phyloP scores from a whole-genome alignment of 345 rosid species.

The Eucalyptus brandiana region DNA sequence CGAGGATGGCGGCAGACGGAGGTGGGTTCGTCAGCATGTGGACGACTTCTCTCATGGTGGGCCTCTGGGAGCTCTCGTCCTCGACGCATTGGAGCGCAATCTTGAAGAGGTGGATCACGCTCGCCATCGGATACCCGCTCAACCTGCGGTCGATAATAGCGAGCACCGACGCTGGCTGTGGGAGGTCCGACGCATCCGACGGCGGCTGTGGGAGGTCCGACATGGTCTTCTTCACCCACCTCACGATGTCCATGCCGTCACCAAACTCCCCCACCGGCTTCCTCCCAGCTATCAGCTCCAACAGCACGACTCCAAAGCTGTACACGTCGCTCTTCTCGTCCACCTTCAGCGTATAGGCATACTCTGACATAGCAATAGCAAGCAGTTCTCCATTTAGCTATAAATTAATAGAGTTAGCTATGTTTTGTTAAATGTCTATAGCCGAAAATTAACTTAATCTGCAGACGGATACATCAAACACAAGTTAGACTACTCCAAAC shows the following conservation, averaged over 20 bases:
- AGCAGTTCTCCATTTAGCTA: neutral
- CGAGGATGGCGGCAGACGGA: neutral
- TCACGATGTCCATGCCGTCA: constrained; percentile 87
- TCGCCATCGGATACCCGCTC: constrained; percentile 36
- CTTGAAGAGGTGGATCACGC: constrained; percentile 62
- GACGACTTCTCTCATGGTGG: constrained; percentile 92
- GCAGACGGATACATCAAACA: neutral
- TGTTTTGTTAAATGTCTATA: neutral
- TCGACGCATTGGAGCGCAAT: constrained; percentile 74
- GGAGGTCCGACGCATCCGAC: constrained; percentile 37
- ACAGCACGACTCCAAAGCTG: constrained; percentile 76
- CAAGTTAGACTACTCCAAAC: constrained; percentile 4
- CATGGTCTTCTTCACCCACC: constrained; percentile 74
- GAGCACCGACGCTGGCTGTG: constrained; percentile 56
- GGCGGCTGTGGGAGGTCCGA: constrained; percentile 50
- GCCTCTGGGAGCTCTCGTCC: constrained; percentile 57
- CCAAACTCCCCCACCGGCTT: constrained; percentile 91
- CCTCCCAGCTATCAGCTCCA: constrained; percentile 76
- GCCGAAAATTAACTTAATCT: neutral
- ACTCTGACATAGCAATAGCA: constrained; percentile 20
- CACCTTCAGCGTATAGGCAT: constrained; percentile 81
- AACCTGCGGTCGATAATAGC: constrained; percentile 66
- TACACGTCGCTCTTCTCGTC: constrained; percentile 96
- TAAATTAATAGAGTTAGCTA: neutral
- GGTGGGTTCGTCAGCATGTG: constrained; percentile 65